These are phyloP conservation scores for Amaranthus cruentus DNA, from an alignment of 148 eudicot genomes.

Conservation along the genomic window DNA sequence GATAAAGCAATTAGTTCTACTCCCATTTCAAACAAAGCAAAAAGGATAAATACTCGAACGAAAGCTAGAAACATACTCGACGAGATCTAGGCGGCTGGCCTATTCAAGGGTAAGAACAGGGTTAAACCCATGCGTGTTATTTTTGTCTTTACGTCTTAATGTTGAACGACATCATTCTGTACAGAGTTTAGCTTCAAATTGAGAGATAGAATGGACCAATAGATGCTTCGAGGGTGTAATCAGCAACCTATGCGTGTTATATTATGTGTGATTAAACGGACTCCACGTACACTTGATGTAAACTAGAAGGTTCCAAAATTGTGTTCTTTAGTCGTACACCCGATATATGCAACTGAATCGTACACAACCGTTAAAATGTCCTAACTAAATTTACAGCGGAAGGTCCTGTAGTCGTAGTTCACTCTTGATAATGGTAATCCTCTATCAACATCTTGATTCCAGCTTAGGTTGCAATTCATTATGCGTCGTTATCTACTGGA, in stretches of 20 bases:
- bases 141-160: background rate
- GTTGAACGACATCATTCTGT: slow-evolving; percentile 10
- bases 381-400: slow-evolving; percentile 27
- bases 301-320: slow-evolving; percentile 26
- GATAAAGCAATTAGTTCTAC: slow-evolving; percentile 16
- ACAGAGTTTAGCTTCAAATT: slow-evolving; percentile 22
- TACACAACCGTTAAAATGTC: slow-evolving; percentile 12
- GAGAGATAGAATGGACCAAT: slow-evolving; percentile 5
- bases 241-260: slow-evolving; percentile 16
- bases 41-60: background rate
- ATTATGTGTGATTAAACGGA: background rate
- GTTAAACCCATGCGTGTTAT: slow-evolving; percentile 8
- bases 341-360: slow-evolving; percentile 21
- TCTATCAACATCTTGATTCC: slow-evolving; percentile 26
- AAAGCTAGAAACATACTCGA: slow-evolving; percentile 1
- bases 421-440: background rate
- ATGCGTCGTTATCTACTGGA: slow-evolving; percentile 25
- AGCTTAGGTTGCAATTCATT: slow-evolving; percentile 29
- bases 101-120: slow-evolving; percentile 1
- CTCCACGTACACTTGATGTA: slow-evolving; percentile 5
- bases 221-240: slow-evolving; percentile 8
- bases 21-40: background rate
- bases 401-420: slow-evolving; percentile 23
- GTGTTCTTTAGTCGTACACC: slow-evolving; percentile 23
- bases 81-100: background rate